Base-by-base conservation (phyloP, 116 monocot species). In the Posidonia oceanica region DNA sequence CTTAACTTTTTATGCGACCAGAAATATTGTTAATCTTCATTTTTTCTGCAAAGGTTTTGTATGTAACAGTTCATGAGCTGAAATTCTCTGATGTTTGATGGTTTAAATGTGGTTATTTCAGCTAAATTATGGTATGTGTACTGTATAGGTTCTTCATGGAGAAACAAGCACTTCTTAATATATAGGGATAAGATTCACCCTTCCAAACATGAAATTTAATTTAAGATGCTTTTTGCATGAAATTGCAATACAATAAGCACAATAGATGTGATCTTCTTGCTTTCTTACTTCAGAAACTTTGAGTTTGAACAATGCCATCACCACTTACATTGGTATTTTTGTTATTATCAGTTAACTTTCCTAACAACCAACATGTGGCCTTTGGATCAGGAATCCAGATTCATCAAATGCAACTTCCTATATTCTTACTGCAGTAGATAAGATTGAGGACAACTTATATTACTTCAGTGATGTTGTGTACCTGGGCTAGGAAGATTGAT, bases 61-160 rank as follows among this genome's bases (percentile, higher is more conserved):
- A n/a, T n/a, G n/a, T n/a, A n/a, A n/a, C n/a, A n/a, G n/a, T n/a
- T n/a, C n/a, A n/a, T n/a, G n/a, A n/a, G 29, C 12, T 18, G 20
- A 68, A 22, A 39, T 70, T 75, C 8, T 21, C 22, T 4, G 18
- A 44, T 20, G 58, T 52, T 37, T 53, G 52, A 52, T 57, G 59
- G 23, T 59, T 63, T 73, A 21, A 11, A 7, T 64, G 36, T 53
- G 48, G 37, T n/a, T 39, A 57, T 54, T 36, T 5, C n/a, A 8
- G 65, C 11, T 40, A 39, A 36, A 8, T 41, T 39, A 65, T 65
- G 40, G 40, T 65, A 59, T 70, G 17, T 29, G 55, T 57, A 21
- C 71, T 69, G n/a, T 72, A 40, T 58, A 98, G 98, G 58, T 93
- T 85, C 42, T 98, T 98, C 78, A 98, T 98, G 93, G 93, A 98